phyloP scores from a whole-genome alignment of 1,284 basidiomycete species.

The Papiliotrema laurentii region DNA sequence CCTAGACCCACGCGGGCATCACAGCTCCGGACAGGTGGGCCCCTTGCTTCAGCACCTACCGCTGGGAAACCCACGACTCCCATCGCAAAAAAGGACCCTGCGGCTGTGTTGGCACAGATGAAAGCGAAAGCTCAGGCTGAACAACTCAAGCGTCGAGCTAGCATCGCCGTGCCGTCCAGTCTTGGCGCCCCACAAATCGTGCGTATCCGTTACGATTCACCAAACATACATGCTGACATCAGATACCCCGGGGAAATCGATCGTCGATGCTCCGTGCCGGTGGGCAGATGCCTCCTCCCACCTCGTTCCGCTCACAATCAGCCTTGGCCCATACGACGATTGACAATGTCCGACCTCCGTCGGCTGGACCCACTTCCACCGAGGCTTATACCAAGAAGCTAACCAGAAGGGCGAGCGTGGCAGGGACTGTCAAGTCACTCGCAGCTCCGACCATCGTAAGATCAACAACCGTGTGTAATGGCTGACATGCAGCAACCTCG shows the following conservation, averaged over 20 bases:
- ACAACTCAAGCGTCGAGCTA: constrained; percentile 25
- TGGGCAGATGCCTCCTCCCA: constrained; percentile 3
- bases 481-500: constrained; percentile 27
- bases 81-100: constrained; percentile 12
- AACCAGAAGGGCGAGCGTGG: constrained; percentile 10
- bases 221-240: background rate
- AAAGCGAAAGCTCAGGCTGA: constrained; percentile 27
- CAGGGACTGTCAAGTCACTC: constrained; percentile 17
- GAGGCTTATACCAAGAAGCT: too few species aligned
- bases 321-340: constrained; percentile 14
- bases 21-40: constrained; percentile 20
- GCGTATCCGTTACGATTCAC: constrained; percentile 1
- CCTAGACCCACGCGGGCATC: constrained; percentile 28
- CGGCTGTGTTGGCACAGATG: constrained; percentile 22
- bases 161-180: constrained; percentile 26
- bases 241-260: constrained; percentile 23
- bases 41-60: background rate
- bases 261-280: constrained; percentile 21
- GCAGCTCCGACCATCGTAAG: constrained; percentile 28
- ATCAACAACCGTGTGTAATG: background rate
- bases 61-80: too few species aligned
- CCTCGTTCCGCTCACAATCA: constrained; percentile 10
- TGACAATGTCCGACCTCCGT: constrained; percentile 5
- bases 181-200: constrained; percentile 23
- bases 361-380: too few species aligned